Base-by-base conservation (phyloP, 257 asterid genomes). In the Solanum chiquidenum region DNA sequence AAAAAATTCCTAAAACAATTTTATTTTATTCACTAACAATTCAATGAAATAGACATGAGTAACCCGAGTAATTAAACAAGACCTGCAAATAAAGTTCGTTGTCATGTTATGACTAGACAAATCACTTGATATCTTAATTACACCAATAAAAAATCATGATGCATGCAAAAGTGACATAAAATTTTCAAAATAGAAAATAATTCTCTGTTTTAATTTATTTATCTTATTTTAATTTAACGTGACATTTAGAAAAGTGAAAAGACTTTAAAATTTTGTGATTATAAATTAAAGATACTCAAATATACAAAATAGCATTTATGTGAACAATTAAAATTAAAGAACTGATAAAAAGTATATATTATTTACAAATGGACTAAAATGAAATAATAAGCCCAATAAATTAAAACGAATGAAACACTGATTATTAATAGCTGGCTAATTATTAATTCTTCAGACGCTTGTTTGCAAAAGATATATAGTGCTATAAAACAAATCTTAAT, bases 181-280 rank as follows among this genome's bases (percentile, higher is more conserved):
- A 14, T 5, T 29, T 14, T 13, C 37, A 73, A 73, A 73, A 73
- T 5, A 20, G 18, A 73, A 8, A 58, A 58, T 58, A 58, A n/a
- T 21, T 7, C 0, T 21, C n/a, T 5, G 4, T 20, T 58, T 58
- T 3, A 58, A 58, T 62, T 58, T 62, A 23, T 62, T 62, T 62
- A 21, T 60, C 13, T 9, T 21, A 60, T 60, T 60, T 23, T 18
- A 0, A 52, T 3, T 52, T 52, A 52, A 52, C n/a, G 18, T 18
- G n/a, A 52, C n/a, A 52, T 18, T 6, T 52, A 16, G 2, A 52
- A 18, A 18, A 18, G 4, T 18, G 6, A 52, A 18, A 52, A 0
- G 1, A 18, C 0, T 52, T 49, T 18, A 1, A 52, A 52, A 52
- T 6, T 6, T 6, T 16, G 9, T 6, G 9, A 18, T 52, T 9